phyloP scores from a whole-genome alignment of 2,329 filamentous ascomycete species.

The Sclerotinia sclerotiorum region DNA sequence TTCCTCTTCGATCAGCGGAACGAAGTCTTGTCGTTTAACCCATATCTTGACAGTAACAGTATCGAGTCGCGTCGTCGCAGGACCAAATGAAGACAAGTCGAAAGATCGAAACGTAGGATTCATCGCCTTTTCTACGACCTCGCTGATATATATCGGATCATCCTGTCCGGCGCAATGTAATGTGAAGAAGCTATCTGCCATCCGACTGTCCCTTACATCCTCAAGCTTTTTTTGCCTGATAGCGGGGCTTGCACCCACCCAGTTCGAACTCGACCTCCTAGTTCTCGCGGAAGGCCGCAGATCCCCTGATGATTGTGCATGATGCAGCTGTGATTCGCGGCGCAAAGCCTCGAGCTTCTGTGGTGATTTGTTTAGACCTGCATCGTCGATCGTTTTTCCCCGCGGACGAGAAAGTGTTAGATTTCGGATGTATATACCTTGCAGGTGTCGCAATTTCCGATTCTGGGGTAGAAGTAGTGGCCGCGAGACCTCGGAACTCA shows the following conservation, averaged over 20 bases:
- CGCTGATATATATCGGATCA: conserved; percentile 87
- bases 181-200: conserved; percentile 89
- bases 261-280: conserved; percentile 61
- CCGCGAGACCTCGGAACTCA: conserved; percentile 38
- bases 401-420: conserved; percentile 63
- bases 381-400: conserved; percentile 71
- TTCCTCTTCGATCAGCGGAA: conserved; percentile 69
- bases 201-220: conserved; percentile 65
- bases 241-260: conserved; percentile 58
- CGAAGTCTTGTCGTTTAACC: conserved; percentile 58
- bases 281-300: conserved; percentile 45
- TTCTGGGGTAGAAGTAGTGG: conserved; percentile 68
- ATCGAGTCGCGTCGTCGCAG: conserved; percentile 64
- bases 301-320: conserved; percentile 56
- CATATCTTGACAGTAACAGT: conserved; percentile 70
- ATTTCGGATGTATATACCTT: conserved; percentile 84
- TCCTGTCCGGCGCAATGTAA: conserved; percentile 66
- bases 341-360: conserved; percentile 58
- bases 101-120: conserved; percentile 91
- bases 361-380: conserved; percentile 63
- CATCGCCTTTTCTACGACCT: conserved; percentile 75
- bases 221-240: conserved; percentile 73
- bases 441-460: conserved; percentile 82
- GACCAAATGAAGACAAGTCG: conserved; percentile 64
- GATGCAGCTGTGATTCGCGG: conserved; percentile 52